phyloP scores from a whole-genome alignment of 2,329 filamentous ascomycete genomes.

The Penicillium vulpinum region DNA sequence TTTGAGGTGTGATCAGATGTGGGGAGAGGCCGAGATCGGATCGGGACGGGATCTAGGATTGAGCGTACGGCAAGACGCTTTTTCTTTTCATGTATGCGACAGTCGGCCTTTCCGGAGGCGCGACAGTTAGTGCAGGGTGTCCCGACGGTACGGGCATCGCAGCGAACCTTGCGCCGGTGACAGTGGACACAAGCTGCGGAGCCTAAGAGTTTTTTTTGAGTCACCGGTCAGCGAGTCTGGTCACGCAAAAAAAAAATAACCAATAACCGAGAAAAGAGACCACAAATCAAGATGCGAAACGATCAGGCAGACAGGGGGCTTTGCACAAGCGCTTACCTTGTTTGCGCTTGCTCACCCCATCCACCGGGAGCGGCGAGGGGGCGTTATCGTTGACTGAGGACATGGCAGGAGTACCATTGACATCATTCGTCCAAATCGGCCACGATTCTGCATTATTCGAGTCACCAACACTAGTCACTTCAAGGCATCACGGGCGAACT shows the following conservation, averaged over 20 bases:
- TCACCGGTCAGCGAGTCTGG: conserved; percentile 12
- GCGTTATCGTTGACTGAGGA: conserved; percentile 38
- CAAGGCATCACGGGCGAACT: conserved; percentile 21
- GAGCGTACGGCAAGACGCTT: conserved; percentile 47
- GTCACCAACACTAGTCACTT: conserved; percentile 8
- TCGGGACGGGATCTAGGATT: conserved; percentile 48
- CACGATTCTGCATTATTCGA: conserved; percentile 26
- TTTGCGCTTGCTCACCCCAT: conserved; percentile 43
- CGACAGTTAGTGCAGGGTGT: conserved; percentile 53
- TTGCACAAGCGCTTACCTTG: conserved; percentile 31
- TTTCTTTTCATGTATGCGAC: conserved; percentile 54
- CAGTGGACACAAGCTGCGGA: conserved; percentile 52
- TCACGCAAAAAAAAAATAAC: background rate
- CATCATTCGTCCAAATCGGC: conserved; percentile 26
- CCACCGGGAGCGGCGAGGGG: conserved; percentile 31
- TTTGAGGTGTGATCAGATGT: conserved; percentile 25
- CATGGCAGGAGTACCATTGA: conserved; percentile 35
- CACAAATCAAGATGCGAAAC: background rate
- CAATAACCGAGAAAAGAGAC: background rate
- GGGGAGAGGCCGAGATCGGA: conserved; percentile 43
- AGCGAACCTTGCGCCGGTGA: conserved; percentile 54
- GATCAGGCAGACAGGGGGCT: background rate
- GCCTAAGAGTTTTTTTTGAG: conserved; percentile 27
- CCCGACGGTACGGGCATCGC: conserved; percentile 51
- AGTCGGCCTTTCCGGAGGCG: conserved; percentile 44